Conservation (phyloP, 2,329 filamentous ascomycete genomes). For the Aspergillus candidus region DNA sequence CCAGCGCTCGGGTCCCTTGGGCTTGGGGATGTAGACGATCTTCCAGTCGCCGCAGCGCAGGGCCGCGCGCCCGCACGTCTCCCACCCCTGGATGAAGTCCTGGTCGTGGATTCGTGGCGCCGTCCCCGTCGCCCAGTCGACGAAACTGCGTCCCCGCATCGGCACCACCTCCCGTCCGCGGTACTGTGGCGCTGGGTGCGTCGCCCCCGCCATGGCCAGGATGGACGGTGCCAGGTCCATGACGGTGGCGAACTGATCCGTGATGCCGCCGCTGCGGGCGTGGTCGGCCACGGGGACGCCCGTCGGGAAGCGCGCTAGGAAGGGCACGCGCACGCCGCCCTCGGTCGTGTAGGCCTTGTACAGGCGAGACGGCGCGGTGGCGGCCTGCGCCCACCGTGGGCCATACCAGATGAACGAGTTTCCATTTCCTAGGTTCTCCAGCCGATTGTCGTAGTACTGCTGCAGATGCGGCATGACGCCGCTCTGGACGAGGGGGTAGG, state of each 20-base stretch:
- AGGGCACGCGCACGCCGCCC: slow-evolving; percentile 50
- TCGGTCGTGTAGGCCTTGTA: slow-evolving; percentile 48
- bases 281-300: slow-evolving; percentile 16
- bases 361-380: slow-evolving; percentile 45
- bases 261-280: slow-evolving; percentile 35
- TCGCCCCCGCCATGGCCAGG: slow-evolving; percentile 36
- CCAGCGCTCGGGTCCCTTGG: slow-evolving; percentile 52
- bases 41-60: slow-evolving; percentile 54
- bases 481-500: slow-evolving; percentile 52
- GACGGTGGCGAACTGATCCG: slow-evolving; percentile 48
- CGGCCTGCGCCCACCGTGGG: slow-evolving; percentile 50
- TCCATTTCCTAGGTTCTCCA: slow-evolving; percentile 54
- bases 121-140: slow-evolving; percentile 33
- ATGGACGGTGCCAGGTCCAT: slow-evolving; percentile 49
- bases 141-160: slow-evolving; percentile 48
- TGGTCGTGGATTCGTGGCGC: slow-evolving; percentile 42
- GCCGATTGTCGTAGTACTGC: slow-evolving; percentile 53
- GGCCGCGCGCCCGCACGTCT: slow-evolving; percentile 50
- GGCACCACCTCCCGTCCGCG: slow-evolving; percentile 46
- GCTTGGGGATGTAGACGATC: slow-evolving; percentile 52
- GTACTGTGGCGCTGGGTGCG: slow-evolving; percentile 51
- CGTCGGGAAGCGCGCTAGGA: slow-evolving; percentile 42
- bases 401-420: slow-evolving; percentile 59
- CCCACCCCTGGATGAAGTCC: slow-evolving; percentile 53
- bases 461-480: slow-evolving; percentile 50